These are phyloP conservation scores for Trichoderma virens DNA, from an alignment of 495 filamentous ascomycete genomes.

Conservation along the genomic window DNA sequence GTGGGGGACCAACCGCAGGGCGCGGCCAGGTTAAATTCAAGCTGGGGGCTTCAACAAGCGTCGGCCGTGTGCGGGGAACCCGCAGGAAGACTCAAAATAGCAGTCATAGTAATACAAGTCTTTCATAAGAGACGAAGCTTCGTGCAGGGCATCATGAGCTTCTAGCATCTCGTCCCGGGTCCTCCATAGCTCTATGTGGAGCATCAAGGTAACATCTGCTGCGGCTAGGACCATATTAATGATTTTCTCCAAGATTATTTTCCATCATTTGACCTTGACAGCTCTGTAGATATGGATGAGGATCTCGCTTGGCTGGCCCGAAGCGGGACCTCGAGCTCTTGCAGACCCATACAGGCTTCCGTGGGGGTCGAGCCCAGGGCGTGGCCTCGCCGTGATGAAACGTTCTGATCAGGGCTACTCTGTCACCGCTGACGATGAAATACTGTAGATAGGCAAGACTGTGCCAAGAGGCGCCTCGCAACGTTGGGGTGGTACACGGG, in stretches of 20 bases:
- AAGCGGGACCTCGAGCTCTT: background rate
- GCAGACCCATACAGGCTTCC: background rate
- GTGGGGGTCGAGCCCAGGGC: background rate
- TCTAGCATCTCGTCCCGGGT: background rate
- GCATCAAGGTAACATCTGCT: background rate
- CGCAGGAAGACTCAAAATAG: background rate
- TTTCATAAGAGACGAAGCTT: background rate
- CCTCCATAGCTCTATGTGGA: background rate
- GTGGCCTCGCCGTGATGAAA: background rate
- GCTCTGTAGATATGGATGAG: background rate
- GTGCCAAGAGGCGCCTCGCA: background rate
- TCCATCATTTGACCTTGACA: background rate
- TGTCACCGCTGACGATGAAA: background rate
- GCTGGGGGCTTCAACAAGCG: background rate
- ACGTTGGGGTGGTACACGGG: slow-evolving; percentile 1
- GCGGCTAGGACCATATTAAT: background rate
- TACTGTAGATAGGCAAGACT: background rate
- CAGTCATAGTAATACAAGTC: background rate
- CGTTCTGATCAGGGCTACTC: background rate
- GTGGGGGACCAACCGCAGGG: slow-evolving; percentile 1
- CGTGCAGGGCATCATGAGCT: background rate
- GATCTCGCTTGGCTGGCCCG: background rate
- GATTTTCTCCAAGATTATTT: background rate
- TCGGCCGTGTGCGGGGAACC: background rate
- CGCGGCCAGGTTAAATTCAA: background rate